phyloP scores from a whole-genome alignment of 2,329 filamentous ascomycete genomes.

The Pseudogymnoascus sp. region DNA sequence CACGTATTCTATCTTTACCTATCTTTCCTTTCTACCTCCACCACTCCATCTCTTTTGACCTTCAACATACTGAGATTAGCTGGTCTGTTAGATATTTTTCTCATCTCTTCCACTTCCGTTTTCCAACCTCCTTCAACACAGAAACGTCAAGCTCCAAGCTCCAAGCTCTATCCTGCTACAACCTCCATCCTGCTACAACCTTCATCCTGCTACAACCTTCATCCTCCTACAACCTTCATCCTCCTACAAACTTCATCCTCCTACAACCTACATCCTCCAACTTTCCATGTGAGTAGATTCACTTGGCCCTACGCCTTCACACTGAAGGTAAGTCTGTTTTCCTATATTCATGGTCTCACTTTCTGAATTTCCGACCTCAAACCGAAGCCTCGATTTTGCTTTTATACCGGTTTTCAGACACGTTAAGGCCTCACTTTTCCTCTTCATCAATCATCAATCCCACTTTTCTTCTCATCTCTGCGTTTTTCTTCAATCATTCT shows the following conservation, averaged over 20 bases:
- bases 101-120: background rate
- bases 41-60: too few relatives aligned
- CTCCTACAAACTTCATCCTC: too few relatives aligned
- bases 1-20: background rate
- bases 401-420: too few relatives aligned
- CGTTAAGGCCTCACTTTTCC: too few relatives aligned
- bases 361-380: background rate
- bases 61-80: background rate
- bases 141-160: too few relatives aligned
- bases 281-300: too few relatives aligned
- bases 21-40: background rate
- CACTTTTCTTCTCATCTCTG: too few relatives aligned
- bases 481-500: too few relatives aligned
- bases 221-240: too few relatives aligned
- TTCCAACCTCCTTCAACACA: background rate
- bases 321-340: background rate
- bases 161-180: background rate
- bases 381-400: background rate
- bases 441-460: background rate
- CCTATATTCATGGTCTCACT: background rate
- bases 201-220: too few relatives aligned
- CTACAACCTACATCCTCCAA: too few relatives aligned
- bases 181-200: background rate
- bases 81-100: background rate
- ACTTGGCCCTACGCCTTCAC: background rate